A percentile compares a stretch with the other conserved stretches of the same genome.
Evolutionary conservation across 345 rosid species (phyloP).

Genomic region (Rhodamnia rubescens): DNA sequence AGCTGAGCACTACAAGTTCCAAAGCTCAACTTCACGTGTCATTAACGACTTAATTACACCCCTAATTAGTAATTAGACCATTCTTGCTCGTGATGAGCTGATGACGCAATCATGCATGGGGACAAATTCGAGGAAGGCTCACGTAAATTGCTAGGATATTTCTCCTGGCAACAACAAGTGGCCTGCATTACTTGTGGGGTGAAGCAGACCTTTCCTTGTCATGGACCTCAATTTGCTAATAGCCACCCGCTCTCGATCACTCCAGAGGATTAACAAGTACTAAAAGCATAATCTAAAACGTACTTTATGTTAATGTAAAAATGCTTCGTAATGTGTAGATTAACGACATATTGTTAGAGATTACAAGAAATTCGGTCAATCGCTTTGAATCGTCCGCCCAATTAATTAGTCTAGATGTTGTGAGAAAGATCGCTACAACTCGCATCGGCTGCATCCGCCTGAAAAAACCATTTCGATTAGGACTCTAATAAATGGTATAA

Average conservation of each 20-base stretch:
- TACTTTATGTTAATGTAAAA: not conserved
- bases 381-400: not conserved
- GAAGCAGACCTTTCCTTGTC: not conserved
- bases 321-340: not conserved
- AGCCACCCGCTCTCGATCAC: not conserved
- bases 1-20: no score
- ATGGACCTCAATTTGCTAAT: not conserved
- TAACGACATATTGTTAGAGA: not conserved
- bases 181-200: not conserved
- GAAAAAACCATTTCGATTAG: not conserved
- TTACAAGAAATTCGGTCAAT: not conserved
- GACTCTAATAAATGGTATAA: not conserved
- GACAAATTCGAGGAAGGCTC: not conserved
- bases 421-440: rapidly evolving
- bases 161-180: not conserved
- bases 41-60: not conserved
- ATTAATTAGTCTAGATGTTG: not conserved
- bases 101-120: not conserved
- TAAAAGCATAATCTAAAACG: not conserved
- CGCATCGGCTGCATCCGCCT: not conserved
- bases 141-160: not conserved
- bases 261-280: not conserved
- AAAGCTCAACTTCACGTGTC: not conserved
- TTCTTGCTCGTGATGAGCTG: not conserved
- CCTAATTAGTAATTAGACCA: not conserved